Evolutionary conservation across 495 filamentous ascomycete genomes (phyloP).

Genomic region (Acidiella bohemica): DNA sequence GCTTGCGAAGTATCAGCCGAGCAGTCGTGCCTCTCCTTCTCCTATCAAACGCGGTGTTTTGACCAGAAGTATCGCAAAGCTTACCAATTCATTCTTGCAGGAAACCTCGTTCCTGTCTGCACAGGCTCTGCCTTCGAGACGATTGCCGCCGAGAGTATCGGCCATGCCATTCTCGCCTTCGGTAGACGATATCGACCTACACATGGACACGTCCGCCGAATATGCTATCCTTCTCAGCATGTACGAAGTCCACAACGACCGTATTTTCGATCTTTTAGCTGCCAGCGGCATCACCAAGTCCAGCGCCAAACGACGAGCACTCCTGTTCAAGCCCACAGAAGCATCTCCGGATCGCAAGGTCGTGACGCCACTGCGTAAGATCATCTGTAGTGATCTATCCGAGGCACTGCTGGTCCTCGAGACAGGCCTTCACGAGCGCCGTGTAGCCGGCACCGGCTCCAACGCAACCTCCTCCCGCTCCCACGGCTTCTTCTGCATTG

Average conservation of each 20-base stretch:
- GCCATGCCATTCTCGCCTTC: conserved; percentile 59
- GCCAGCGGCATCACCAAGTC: conserved; percentile 30
- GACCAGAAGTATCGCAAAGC: conserved; percentile 27
- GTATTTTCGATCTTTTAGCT: conserved; percentile 85
- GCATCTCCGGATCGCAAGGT: conserved; percentile 73
- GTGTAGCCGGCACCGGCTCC: conserved; percentile 77
- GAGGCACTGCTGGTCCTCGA: conserved; percentile 88
- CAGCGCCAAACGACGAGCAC: conserved; percentile 54
- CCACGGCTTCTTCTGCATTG: conserved; percentile 93
- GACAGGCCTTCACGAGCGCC: conserved; percentile 71
- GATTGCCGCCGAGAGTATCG: conserved; percentile 36
- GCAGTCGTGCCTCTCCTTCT: conserved; percentile 12
- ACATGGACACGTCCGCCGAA: conserved; percentile 58
- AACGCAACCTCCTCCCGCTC: conserved; percentile 81
- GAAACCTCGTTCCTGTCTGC: conserved; percentile 32
- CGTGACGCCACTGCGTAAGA: conserved; percentile 80
- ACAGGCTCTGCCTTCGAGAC: conserved; percentile 16
- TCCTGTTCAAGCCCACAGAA: conserved; percentile 83
- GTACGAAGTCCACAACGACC: conserved; percentile 99
- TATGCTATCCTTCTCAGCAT: conserved; percentile 87
- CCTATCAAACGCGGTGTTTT: conserved; percentile 15
- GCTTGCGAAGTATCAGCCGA: conserved; percentile 12
- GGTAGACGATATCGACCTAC: conserved; percentile 51
- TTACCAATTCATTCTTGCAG: conserved; percentile 31
- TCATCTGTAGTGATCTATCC: conserved; percentile 70